phyloP scores from a whole-genome alignment of 768 basidiomycete species.

The Gymnopilus junonius region DNA sequence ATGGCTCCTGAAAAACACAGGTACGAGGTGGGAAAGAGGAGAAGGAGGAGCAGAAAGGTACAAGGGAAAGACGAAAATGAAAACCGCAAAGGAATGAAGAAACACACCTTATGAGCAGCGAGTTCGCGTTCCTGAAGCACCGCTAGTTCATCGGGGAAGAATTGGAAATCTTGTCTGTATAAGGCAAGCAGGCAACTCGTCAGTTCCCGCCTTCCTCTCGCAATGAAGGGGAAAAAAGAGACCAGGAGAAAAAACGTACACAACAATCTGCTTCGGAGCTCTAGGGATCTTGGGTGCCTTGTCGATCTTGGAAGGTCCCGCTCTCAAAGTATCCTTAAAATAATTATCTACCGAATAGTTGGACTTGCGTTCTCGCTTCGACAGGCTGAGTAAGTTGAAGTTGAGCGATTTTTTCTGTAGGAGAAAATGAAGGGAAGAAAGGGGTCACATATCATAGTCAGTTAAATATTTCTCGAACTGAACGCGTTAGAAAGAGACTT shows the following conservation, averaged over 20 bases:
- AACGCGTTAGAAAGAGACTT: conserved; percentile 21
- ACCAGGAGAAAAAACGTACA: conserved; percentile 52
- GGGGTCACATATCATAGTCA: neutral
- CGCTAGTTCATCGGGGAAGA: conserved; percentile 83
- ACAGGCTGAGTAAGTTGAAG: conserved; percentile 81
- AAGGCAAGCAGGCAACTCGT: neutral
- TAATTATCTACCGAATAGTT: conserved; percentile 97
- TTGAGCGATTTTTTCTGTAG: conserved; percentile 67
- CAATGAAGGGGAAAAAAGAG: conserved; percentile 1
- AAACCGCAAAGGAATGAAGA: neutral
- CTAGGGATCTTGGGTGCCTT: conserved; percentile 84
- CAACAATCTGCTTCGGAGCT: conserved; percentile 85
- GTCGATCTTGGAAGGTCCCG: conserved; percentile 75
- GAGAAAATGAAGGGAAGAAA: neutral
- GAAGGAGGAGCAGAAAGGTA: neutral
- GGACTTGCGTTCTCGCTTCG: conserved; percentile 91
- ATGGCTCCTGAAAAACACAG: neutral
- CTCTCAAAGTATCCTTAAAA: conserved; percentile 89
- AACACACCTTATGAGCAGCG: conserved; percentile 72
- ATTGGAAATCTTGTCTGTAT: conserved; percentile 91
- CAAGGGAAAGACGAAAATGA: neutral
- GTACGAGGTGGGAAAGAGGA: neutral
- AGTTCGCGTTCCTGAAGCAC: conserved; percentile 88
- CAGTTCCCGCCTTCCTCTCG: neutral
- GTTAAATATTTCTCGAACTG: too few species aligned